phyloP scores from a whole-genome alignment of 768 basidiomycete species.

The Leccinum variicolor region DNA sequence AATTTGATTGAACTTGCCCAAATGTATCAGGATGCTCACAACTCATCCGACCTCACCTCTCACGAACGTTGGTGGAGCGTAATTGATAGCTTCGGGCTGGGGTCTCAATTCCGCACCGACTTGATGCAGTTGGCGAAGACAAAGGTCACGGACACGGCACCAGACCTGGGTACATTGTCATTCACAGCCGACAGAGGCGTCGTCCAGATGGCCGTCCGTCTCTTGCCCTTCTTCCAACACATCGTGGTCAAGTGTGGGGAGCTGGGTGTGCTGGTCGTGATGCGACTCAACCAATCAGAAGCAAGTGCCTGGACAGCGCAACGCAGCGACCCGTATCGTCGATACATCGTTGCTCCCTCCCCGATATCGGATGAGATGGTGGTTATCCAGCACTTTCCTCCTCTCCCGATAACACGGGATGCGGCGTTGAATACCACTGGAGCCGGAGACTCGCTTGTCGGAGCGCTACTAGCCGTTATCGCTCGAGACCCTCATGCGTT shows the following conservation, averaged over 20 bases:
- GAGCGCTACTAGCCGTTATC: slow-evolving; percentile 73
- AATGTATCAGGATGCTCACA: slow-evolving; percentile 49
- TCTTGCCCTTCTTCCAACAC: slow-evolving; percentile 82
- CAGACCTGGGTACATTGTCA: slow-evolving; percentile 44
- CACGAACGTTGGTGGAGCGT: slow-evolving; percentile 61
- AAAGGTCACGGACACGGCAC: slow-evolving; percentile 38
- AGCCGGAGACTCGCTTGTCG: slow-evolving; percentile 89
- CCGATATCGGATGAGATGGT: slow-evolving; percentile 44
- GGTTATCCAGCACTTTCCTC: slow-evolving; percentile 72
- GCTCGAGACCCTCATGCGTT: slow-evolving; percentile 42
- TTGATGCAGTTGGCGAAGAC: slow-evolving; percentile 57
- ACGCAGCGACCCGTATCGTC: slow-evolving; percentile 42
- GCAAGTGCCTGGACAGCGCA: slow-evolving; percentile 49
- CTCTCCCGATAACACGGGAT: slow-evolving; percentile 38
- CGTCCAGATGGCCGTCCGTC: slow-evolving; percentile 74
- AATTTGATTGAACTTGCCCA: slow-evolving; percentile 77
- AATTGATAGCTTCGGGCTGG: slow-evolving; percentile 64
- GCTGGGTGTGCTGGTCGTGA: slow-evolving; percentile 59
- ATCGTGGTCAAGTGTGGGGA: slow-evolving; percentile 84
- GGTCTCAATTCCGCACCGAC: slow-evolving; percentile 60
- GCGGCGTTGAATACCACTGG: slow-evolving; percentile 75
- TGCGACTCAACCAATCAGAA: slow-evolving; percentile 47
- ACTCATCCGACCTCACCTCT: slow-evolving; percentile 49
- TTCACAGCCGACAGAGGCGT: slow-evolving; percentile 71
- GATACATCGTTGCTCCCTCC: slow-evolving; percentile 52